Percentiles rank a stretch among this genome's conserved stretches.
These are phyloP conservation scores for Ogataea thermomethanolica DNA, from an alignment of 805 yeast species.

Conservation along the genomic window DNA sequence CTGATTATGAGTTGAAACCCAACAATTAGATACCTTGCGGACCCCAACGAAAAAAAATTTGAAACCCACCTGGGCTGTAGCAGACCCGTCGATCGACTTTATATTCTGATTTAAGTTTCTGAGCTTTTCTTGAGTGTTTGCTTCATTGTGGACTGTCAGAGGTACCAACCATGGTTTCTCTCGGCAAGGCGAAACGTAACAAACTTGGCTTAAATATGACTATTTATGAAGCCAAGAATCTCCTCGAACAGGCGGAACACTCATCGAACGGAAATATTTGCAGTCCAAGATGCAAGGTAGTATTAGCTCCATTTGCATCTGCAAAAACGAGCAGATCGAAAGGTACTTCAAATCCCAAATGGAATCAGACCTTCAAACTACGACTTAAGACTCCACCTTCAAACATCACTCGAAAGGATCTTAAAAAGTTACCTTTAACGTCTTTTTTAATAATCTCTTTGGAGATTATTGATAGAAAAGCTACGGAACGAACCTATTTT, in stretches of 20 bases:
- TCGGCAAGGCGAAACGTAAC: constrained; percentile 5
- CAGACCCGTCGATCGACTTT: constrained; percentile 5
- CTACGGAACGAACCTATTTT: constrained; percentile 22
- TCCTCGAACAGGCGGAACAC: constrained; percentile 4
- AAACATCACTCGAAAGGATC: constrained; percentile 1
- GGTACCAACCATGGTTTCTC: constrained; percentile 8
- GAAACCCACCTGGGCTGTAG: not conserved
- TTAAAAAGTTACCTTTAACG: constrained; percentile 7
- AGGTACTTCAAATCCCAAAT: constrained; percentile 16
- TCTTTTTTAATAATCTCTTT: constrained; percentile 17
- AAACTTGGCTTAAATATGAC: constrained; percentile 16
- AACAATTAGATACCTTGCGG: constrained; percentile 2
- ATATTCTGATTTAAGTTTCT: constrained; percentile 1
- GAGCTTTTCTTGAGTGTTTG: not conserved
- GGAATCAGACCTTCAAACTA: constrained; percentile 19
- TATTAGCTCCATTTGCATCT: constrained; percentile 15
- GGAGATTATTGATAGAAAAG: constrained; percentile 22
- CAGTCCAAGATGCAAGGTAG: constrained; percentile 21
- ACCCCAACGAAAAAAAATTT: constrained; percentile 5
- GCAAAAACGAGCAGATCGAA: constrained; percentile 18
- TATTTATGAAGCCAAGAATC: constrained; percentile 20
- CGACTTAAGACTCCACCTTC: constrained; percentile 18
- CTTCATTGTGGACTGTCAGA: not conserved
- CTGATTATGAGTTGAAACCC: constrained; percentile 2
- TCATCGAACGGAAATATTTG: constrained; percentile 11